Percentiles rank a stretch among this genome's conserved stretches.
phyloP scores from a whole-genome alignment of 1,284 basidiomycete genomes.

The Trametes hirsuta region DNA sequence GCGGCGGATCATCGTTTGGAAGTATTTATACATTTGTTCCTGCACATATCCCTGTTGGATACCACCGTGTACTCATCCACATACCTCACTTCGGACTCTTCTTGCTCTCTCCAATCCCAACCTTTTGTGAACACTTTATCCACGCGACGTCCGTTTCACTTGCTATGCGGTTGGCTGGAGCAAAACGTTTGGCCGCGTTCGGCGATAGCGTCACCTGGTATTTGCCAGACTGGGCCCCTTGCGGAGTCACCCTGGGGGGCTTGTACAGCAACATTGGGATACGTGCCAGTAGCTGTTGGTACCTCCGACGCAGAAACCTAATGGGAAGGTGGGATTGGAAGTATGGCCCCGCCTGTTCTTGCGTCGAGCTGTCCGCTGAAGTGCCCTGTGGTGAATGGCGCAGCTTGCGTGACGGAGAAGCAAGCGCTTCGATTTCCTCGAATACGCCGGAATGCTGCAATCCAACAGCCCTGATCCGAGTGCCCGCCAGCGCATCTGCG shows the following conservation, averaged over 20 bases:
- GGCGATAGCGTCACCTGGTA: constrained; percentile 34
- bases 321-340: constrained; percentile 19
- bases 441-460: constrained; percentile 50
- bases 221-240: not conserved
- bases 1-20: constrained; percentile 8
- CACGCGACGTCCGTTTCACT: constrained; percentile 39
- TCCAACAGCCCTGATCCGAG: constrained; percentile 41
- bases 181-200: constrained; percentile 28
- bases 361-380: constrained; percentile 11
- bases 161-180: constrained; percentile 27
- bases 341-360: constrained; percentile 7
- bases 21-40: constrained; percentile 27
- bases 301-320: constrained; percentile 69
- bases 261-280: constrained; percentile 57
- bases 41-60: constrained; percentile 22
- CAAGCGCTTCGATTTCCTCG: constrained; percentile 51
- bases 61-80: constrained; percentile 19
- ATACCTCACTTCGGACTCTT: constrained; percentile 9
- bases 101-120: constrained; percentile 7
- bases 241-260: not conserved
- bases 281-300: constrained; percentile 58
- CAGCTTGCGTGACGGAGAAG: constrained; percentile 35
- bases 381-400: constrained; percentile 11
- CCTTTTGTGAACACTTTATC: constrained; percentile 32
- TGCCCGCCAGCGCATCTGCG: constrained; percentile 22